Evolutionary conservation across 805 yeast genomes (phyloP).

Genomic region (Saitoella complicata): DNA sequence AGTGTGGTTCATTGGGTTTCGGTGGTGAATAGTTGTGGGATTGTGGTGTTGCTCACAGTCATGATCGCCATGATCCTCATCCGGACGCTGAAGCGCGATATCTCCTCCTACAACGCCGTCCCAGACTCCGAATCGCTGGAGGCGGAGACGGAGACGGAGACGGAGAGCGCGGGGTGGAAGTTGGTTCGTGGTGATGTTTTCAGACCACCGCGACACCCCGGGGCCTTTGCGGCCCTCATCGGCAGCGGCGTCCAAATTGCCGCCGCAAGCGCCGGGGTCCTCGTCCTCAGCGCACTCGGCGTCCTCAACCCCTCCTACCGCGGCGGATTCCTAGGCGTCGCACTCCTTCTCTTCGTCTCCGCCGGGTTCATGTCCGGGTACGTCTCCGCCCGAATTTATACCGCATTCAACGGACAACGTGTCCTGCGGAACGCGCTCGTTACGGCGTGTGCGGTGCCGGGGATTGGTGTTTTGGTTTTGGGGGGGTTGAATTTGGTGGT

Average conservation of each 20-base stretch:
- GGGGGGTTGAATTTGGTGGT: slow-evolving; percentile 17
- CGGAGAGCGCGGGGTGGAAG: slow-evolving; percentile 33
- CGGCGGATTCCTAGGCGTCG: slow-evolving; percentile 48
- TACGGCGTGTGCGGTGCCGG: neutral
- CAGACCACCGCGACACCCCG: slow-evolving; percentile 32
- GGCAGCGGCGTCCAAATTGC: slow-evolving; percentile 60
- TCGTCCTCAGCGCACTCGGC: slow-evolving; percentile 38
- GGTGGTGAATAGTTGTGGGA: slow-evolving; percentile 50
- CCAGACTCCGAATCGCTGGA: slow-evolving; percentile 8
- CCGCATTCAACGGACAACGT: slow-evolving; percentile 31
- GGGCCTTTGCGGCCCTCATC: slow-evolving; percentile 37
- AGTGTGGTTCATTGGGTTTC: slow-evolving; percentile 64
- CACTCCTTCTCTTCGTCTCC: slow-evolving; percentile 41
- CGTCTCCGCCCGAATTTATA: slow-evolving; percentile 47
- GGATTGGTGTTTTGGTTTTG: slow-evolving; percentile 17
- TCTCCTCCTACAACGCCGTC: slow-evolving; percentile 22
- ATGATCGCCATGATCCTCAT: slow-evolving; percentile 50
- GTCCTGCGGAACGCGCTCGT: slow-evolving; percentile 19
- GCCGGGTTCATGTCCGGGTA: slow-evolving; percentile 67
- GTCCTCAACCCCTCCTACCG: slow-evolving; percentile 48
- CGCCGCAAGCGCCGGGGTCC: neutral
- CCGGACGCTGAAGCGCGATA: slow-evolving; percentile 37
- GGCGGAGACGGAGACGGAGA: slow-evolving; percentile 14
- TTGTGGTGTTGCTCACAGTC: slow-evolving; percentile 43
- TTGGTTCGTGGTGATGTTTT: slow-evolving; percentile 37